phyloP scores from a whole-genome alignment of 495 filamentous ascomycete species.

The Penicillium antarcticum region DNA sequence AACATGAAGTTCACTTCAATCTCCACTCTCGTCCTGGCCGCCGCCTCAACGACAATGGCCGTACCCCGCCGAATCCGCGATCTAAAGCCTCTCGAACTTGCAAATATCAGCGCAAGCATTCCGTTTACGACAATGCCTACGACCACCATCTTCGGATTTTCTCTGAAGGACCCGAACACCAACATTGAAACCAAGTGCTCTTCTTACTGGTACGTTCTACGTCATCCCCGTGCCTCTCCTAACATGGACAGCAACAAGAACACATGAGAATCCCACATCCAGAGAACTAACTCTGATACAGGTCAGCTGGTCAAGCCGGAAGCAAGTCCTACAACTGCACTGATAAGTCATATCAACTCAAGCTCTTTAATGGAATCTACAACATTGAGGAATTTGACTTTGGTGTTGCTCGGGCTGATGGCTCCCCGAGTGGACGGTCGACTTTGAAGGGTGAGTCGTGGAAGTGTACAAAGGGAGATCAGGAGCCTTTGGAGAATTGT shows the following conservation, averaged over 20 bases:
- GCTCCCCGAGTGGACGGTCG: neutral
- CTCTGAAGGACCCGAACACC: constrained; percentile 18
- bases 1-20: constrained; percentile 17
- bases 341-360: constrained; percentile 11
- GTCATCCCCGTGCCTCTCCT: neutral
- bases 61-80: constrained; percentile 6
- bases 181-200: constrained; percentile 7
- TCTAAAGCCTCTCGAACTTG: constrained; percentile 7
- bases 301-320: constrained; percentile 10
- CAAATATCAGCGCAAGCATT: constrained; percentile 3
- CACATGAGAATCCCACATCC: neutral
- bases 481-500: constrained; percentile 6
- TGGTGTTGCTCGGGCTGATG: constrained; percentile 7
- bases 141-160: constrained; percentile 3
- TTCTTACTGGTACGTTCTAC: constrained; percentile 11
- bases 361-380: constrained; percentile 15
- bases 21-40: constrained; percentile 8
- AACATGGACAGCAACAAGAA: neutral
- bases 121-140: constrained; percentile 5
- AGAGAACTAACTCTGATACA: neutral
- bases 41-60: constrained; percentile 7
- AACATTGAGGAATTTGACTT: constrained; percentile 15
- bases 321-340: constrained; percentile 12
- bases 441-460: constrained; percentile 1
- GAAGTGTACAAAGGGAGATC: constrained; percentile 5